Base-by-base conservation (phyloP, 768 basidiomycete species). In the Leccinum boreale region DNA sequence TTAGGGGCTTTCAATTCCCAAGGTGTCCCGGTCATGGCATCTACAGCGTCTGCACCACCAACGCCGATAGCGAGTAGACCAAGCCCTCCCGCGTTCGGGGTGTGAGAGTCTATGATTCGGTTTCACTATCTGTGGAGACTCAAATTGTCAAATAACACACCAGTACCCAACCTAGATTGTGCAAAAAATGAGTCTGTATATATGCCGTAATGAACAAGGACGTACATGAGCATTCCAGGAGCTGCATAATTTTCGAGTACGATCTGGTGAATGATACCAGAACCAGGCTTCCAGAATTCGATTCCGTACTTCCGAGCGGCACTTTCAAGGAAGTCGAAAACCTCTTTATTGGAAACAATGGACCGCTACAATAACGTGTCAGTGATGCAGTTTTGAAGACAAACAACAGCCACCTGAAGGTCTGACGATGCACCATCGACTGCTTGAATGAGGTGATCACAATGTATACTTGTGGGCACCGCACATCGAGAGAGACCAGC, bases 11-110 rank as follows among this genome's bases (percentile, higher is more conserved):
- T 97, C 52, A 98, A 77, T 73, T 98, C 96, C 97, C 97, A 99
- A 45, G 96, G 94, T 11, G 94, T 98, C 51, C 90, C 93, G 3
- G 95, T 98, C 86, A 99, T 89, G 9, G 94, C 96, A 73, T 99
- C 97, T 19, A 98, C 95, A 23, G 94, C 94, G 68, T 99, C 97
- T 33, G 96, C 97, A 55, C 97, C 97, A 59, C 97, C 97, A n/a
- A 99, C 96, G 52, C 97, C 97, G 54, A 98, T 97, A 5, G 97
- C 97, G 59, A 99, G 82, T 80, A 94, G 83, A 11, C 97, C 96
- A 52, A 99, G 83, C 28, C 97, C 97, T 55, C 96, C 94, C 52
- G 97, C 97, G 70, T 99, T 98, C 1, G 97, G 97, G 2, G 97
- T 98, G 73, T 99, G 97, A 23, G 92, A 95, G 73, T 98, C 96